Conservation (phyloP, 805 yeast species). For the Metschnikowia amazonensis region DNA sequence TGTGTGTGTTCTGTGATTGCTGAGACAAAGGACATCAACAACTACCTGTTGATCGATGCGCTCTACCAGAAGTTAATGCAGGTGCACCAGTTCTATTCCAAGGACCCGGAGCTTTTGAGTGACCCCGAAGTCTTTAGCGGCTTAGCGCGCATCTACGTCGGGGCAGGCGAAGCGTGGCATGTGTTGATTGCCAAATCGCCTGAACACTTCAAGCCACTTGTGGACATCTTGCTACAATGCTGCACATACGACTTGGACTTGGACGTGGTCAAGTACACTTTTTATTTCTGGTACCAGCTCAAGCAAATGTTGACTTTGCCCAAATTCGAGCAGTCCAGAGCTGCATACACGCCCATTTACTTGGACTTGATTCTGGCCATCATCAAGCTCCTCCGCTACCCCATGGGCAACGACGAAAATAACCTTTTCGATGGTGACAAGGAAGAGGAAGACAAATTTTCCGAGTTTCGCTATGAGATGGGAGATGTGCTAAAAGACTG, state of each 20-base stretch:
- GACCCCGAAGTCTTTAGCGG: slow-evolving; percentile 68
- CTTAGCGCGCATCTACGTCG: slow-evolving; percentile 73
- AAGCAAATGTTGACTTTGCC: slow-evolving; percentile 66
- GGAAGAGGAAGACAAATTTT: slow-evolving; percentile 88
- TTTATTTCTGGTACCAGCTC: slow-evolving; percentile 85
- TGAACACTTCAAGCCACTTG: slow-evolving; percentile 63
- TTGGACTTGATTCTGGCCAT: slow-evolving; percentile 56
- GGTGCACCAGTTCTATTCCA: slow-evolving; percentile 44
- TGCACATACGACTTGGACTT: slow-evolving; percentile 75
- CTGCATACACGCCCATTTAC: slow-evolving; percentile 52
- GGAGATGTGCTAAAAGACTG: slow-evolving; percentile 97
- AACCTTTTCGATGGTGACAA: slow-evolving; percentile 60
- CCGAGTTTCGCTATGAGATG: slow-evolving; percentile 92
- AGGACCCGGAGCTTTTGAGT: slow-evolving; percentile 36
- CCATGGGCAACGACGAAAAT: slow-evolving; percentile 34
- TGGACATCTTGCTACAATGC: slow-evolving; percentile 66
- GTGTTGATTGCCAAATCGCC: slow-evolving; percentile 75
- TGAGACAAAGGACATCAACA: slow-evolving; percentile 77
- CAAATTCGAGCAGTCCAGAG: slow-evolving; percentile 51
- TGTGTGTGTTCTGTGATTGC: slow-evolving; percentile 76
- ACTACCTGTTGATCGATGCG: slow-evolving; percentile 56
- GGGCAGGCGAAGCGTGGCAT: slow-evolving; percentile 96
- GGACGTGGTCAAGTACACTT: slow-evolving; percentile 85
- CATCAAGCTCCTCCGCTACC: slow-evolving; percentile 71
- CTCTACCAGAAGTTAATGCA: slow-evolving; percentile 66